Base-by-base conservation (phyloP, 768 basidiomycete genomes). In the Auriculariales sp. region DNA sequence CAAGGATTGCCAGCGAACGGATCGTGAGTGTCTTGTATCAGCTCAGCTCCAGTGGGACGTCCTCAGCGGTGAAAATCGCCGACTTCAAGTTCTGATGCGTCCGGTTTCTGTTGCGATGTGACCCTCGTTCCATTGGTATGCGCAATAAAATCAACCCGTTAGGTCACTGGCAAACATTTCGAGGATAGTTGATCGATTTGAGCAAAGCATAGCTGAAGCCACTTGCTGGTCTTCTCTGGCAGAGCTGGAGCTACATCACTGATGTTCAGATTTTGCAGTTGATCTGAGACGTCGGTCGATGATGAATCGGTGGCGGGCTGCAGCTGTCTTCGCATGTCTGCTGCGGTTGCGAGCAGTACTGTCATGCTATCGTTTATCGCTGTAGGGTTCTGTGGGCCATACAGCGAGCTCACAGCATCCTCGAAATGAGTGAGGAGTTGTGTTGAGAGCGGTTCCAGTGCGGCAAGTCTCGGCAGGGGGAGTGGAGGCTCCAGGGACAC, bases 361-460 rank as follows among this genome's bases (percentile, higher is more conserved):
- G 57, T 52, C 27, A 77, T 54, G 48, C 74, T 69, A 10, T 60
- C 55, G 9, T 56, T 54, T 47, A 84, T 62, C 29, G 68, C 61
- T 1, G 57, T 56, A 0, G 61, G 58, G 50, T 78, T 69, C 57
- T 87, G 83, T 3, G 82, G 81, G 0, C 73, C 53, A 58, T 87
- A 83, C 33, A 83, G 64, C 2, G 78, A 64, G n/a, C 80, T 70
- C 19, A 81, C 71, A 48, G 86, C 65, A 33, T 88, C 81, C 58
- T 88, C 85, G 3, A 74, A 69, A 3, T 73, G 68, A 45, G 70
- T 59, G 15, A 81, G 67, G 19, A 84, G 67, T 5, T 62, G 57
- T 28, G 72, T 66, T 2, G 83, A 86, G 7, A 65, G 65, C 2
- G 58, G 32, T 14, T 73, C 68, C 4, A 88, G 66, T 19, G 56